phyloP scores from a whole-genome alignment of 139 green algal species.

The Coelastrella sp. region DNA sequence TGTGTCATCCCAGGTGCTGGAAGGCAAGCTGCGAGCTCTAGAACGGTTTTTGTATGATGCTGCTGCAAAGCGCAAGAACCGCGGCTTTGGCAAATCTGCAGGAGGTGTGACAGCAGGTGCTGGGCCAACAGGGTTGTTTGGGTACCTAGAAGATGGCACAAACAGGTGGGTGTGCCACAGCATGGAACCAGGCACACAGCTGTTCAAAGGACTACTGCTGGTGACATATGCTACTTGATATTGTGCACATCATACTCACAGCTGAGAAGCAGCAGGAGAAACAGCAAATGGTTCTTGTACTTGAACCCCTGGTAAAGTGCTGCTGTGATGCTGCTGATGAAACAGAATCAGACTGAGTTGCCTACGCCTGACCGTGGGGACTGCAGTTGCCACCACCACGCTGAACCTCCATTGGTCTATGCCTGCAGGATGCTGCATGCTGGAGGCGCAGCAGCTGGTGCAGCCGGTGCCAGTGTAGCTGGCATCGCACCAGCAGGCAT shows the following conservation, averaged over 20 bases:
- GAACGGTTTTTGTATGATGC: constrained; percentile 69
- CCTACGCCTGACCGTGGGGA: background rate
- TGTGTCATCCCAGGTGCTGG: constrained; percentile 53
- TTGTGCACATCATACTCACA: too few relatives aligned
- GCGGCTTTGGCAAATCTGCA: constrained; percentile 45
- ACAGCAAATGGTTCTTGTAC: too few relatives aligned
- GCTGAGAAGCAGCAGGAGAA: too few relatives aligned
- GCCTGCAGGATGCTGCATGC: background rate
- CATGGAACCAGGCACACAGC: background rate
- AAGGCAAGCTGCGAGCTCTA: constrained; percentile 72
- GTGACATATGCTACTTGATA: too few relatives aligned
- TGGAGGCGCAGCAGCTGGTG: background rate
- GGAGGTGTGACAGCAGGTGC: background rate
- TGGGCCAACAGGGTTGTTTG: constrained; percentile 17
- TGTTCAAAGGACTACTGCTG: too few relatives aligned
- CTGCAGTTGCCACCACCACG: background rate
- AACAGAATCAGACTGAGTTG: too few relatives aligned
- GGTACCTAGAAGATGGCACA: constrained; percentile 28
- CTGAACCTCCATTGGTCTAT: background rate
- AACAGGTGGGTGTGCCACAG: background rate
- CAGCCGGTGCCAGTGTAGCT: constrained; percentile 14
- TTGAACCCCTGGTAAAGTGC: too few relatives aligned
- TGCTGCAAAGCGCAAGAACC: constrained; percentile 48
- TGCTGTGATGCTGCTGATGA: too few relatives aligned
- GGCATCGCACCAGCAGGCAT: background rate